Percentiles rank a stretch among this genome's conserved stretches.
These are phyloP conservation scores for Phytophthora fragariaefolia DNA, from an alignment of 352 stramenopile genomes.

Conservation along the genomic window DNA sequence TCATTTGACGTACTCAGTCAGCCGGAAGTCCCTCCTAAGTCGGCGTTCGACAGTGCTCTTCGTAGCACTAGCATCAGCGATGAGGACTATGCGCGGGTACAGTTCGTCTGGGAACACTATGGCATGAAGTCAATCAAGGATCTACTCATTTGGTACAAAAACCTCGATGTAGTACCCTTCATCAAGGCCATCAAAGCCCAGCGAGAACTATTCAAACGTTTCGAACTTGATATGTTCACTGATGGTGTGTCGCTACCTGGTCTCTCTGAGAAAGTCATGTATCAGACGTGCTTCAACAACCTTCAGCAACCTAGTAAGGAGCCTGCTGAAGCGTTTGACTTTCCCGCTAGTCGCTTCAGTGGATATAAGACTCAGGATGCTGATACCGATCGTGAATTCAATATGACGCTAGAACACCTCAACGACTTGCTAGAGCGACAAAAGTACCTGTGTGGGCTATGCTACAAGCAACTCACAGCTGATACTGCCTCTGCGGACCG, in stretches of 20 bases:
- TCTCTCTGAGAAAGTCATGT: conserved; percentile 39
- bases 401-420: conserved; percentile 24
- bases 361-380: conserved; percentile 31
- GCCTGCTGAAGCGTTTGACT: conserved; percentile 25
- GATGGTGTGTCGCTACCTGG: too few species aligned
- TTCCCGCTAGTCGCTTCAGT: conserved; percentile 17
- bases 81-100: background rate
- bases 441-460: conserved; percentile 30
- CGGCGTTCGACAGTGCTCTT: background rate
- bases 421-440: conserved; percentile 24
- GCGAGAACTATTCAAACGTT: conserved; percentile 19
- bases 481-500: conserved; percentile 33
- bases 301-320: conserved; percentile 8
- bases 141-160: conserved; percentile 27
- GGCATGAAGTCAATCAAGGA: conserved; percentile 44
- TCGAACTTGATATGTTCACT: conserved; percentile 34
- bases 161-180: conserved; percentile 41
- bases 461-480: conserved; percentile 22
- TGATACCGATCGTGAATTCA: conserved; percentile 17
- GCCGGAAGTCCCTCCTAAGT: background rate
- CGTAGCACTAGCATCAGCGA: background rate
- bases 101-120: too few species aligned
- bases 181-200: conserved; percentile 24
- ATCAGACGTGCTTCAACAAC: conserved; percentile 30
- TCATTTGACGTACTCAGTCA: background rate